Evolutionary conservation across 345 rosid species (phyloP).

Genomic region (Pistacia integerrima): DNA sequence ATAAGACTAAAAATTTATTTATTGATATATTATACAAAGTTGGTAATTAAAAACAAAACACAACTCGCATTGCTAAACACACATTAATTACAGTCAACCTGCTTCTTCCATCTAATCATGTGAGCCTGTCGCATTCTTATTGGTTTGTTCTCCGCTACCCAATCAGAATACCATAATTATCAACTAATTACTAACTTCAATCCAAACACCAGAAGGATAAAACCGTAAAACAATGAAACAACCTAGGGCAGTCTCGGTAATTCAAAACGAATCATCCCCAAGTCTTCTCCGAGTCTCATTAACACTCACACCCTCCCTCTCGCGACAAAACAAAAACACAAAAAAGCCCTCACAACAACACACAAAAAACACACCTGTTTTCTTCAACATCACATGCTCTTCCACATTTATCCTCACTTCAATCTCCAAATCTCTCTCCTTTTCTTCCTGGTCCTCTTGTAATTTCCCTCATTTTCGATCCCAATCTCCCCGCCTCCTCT

Average conservation of each 20-base stretch:
- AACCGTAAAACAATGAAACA: neutral
- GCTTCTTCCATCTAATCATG: neutral
- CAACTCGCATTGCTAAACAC: too few relatives aligned
- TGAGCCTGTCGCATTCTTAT: slow-evolving; percentile 11
- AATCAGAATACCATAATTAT: neutral
- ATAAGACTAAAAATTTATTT: too few relatives aligned
- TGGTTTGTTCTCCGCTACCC: neutral
- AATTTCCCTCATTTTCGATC: slow-evolving; percentile 19
- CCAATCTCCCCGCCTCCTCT: slow-evolving; percentile 12
- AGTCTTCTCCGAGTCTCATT: slow-evolving; percentile 24
- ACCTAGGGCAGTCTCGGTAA: slow-evolving; percentile 10
- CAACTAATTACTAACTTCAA: neutral
- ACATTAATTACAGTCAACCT: neutral
- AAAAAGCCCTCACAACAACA: neutral
- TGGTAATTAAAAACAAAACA: too few relatives aligned
- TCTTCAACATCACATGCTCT: neutral
- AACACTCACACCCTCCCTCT: neutral
- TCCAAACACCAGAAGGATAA: neutral
- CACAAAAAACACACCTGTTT: too few relatives aligned
- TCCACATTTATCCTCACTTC: slow-evolving; percentile 29
- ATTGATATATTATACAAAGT: too few relatives aligned
- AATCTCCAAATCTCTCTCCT: neutral
- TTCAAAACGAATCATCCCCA: neutral
- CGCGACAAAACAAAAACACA: neutral
- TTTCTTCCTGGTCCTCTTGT: slow-evolving; percentile 18